These are phyloP conservation scores for Hansenula sp. DNA, from an alignment of 1,139 yeast species.

Conservation along the genomic window DNA sequence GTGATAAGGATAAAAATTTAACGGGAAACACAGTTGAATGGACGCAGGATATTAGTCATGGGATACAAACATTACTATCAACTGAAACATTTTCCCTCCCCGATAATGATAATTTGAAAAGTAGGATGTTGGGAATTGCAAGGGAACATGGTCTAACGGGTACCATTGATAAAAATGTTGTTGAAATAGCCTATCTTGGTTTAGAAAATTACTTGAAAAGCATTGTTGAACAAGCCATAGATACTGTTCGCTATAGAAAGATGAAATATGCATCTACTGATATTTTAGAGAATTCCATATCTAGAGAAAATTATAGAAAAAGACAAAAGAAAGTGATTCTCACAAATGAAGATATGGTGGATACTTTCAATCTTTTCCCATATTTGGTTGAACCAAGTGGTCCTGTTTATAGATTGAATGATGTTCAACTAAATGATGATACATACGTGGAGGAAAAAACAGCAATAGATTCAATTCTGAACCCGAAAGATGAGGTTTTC, in stretches of 20 bases:
- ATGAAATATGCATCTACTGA: conserved; percentile 46
- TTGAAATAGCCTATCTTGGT: conserved; percentile 76
- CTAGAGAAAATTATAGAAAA: conserved; percentile 16
- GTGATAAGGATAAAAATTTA: conserved; percentile 30
- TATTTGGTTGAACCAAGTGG: conserved; percentile 68
- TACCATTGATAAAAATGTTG: conserved; percentile 64
- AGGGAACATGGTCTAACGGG: conserved; percentile 93
- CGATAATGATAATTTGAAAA: conserved; percentile 65
- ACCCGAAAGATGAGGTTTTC: conserved; percentile 19
- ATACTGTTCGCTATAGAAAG: conserved; percentile 59
- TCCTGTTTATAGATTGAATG: conserved; percentile 46
- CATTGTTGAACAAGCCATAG: conserved; percentile 72
- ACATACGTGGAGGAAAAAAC: conserved; percentile 41
- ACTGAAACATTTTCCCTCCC: conserved; percentile 81
- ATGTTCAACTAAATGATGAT: conserved; percentile 57
- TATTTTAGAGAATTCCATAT: conserved; percentile 27
- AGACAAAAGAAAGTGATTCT: conserved; percentile 36
- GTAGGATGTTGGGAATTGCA: conserved; percentile 77
- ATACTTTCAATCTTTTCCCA: conserved; percentile 62
- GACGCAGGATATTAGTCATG: conserved; percentile 91
- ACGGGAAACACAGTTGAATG: conserved; percentile 65
- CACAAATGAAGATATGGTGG: conserved; percentile 62
- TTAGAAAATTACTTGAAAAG: conserved; percentile 75
- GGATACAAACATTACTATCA: conserved; percentile 81
- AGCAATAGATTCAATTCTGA: conserved; percentile 37